Base-by-base conservation (phyloP, 768 basidiomycete genomes). In the Leccinum variicolor region DNA sequence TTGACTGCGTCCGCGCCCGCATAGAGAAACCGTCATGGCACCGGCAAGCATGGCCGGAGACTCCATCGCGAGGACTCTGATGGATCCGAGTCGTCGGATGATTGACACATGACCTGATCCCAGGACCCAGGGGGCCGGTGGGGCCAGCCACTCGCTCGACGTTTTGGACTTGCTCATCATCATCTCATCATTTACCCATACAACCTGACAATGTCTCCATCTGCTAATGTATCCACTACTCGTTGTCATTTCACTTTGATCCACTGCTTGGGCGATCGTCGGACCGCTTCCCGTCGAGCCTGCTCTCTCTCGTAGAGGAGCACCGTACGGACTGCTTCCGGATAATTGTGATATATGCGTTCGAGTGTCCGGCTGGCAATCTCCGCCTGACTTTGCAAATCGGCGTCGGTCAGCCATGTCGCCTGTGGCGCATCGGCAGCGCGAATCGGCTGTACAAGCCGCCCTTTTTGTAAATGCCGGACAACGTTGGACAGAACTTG, bases 21-120 rank as follows among this genome's bases (percentile, higher is more conserved):
- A 26, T 63, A 92, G 91, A 88, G 90, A 61, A 92, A 92, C 72
- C 86, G 91, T 57, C 86, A 92, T 69, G 87, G 87, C 26, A 81
- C 86, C 52, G 80, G 79, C 61, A 90, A 86, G 73, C 73, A 75
- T 34, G 83, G 77, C 57, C 77, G 79, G 5, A 76, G 85, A 62
- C 78, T 82, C 59, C 81, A 81, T 63, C 80, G 82, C 50, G 82
- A 80, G 56, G 84, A 75, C 55, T 86, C 85, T 26, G 87, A 82
- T 43, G 83, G 79, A 49, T 85, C 84, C 49, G 87, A 87, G 45
- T 87, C 89, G 53, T 89, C 87, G 41, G 89, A 90, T 61, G 82
- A 78, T 59, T 61, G 82, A 78, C 59, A 66, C 69, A 59, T 76
- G 67, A 72, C 56, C 6, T 57, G 55, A 53, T 53, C 45, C 25